These are phyloP conservation scores for Penicillium alfredii DNA, from an alignment of 495 filamentous ascomycete species.

Conservation along the genomic window DNA sequence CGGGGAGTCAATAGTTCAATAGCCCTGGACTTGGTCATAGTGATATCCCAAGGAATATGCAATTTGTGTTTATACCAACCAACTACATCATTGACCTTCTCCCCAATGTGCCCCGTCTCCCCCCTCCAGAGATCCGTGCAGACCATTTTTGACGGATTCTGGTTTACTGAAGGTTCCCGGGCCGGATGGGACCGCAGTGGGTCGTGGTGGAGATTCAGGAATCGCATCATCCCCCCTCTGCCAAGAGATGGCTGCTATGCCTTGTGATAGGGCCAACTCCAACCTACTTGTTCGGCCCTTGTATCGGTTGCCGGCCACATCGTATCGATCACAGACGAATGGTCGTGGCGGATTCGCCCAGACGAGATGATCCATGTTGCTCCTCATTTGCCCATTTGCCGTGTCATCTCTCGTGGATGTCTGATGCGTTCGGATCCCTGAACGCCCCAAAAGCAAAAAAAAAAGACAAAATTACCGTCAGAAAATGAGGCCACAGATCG, in stretches of 20 bases:
- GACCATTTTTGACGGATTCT: constrained; percentile 16
- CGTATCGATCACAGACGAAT: constrained; percentile 15
- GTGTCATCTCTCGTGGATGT: constrained; percentile 17
- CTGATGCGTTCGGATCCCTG: constrained; percentile 15
- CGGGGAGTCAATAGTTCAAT: no score
- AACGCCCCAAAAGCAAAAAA: no score
- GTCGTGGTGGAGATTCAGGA: constrained; percentile 9
- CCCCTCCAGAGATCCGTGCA: constrained; percentile 13
- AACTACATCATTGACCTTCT: no score
- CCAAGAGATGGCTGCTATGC: constrained; percentile 4
- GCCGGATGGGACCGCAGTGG: constrained; percentile 28
- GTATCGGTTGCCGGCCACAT: constrained; percentile 20
- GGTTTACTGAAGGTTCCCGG: constrained; percentile 27
- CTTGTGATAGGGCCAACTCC: constrained; percentile 20
- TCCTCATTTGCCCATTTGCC: constrained; percentile 23
- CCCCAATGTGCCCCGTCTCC: no score
- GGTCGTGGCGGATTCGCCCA: constrained; percentile 17
- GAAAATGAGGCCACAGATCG: no score
- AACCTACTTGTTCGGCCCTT: constrained; percentile 22
- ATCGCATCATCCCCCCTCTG: constrained; percentile 14
- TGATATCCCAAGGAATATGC: no score
- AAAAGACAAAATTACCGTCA: no score
- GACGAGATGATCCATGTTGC: constrained; percentile 18
- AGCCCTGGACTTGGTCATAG: no score
- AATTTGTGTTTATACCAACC: no score